These are phyloP conservation scores for Diaporthe sp. DNA, from an alignment of 2,329 filamentous ascomycete genomes.

Conservation along the genomic window DNA sequence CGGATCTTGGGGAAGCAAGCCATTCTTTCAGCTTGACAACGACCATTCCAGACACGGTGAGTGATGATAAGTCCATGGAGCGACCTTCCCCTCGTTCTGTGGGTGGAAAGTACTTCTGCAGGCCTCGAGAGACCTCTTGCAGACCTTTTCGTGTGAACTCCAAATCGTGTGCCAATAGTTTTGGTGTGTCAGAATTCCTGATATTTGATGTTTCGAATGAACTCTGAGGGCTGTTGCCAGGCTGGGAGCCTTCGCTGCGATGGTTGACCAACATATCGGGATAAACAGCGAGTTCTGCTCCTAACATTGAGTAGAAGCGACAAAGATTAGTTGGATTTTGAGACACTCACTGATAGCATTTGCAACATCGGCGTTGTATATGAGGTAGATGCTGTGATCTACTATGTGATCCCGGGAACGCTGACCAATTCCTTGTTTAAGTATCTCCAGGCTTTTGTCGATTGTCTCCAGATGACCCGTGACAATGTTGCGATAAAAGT, in stretches of 20 bases:
- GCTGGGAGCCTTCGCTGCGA: neutral
- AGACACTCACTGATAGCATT: neutral
- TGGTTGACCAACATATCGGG: neutral
- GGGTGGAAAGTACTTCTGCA: neutral
- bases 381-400: neutral
- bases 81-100: too few relatives aligned
- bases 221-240: neutral
- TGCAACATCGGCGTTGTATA: neutral
- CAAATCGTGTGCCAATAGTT: neutral
- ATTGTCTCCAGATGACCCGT: neutral
- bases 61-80: too few relatives aligned
- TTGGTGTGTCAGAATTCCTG: neutral
- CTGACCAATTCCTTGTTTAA: neutral
- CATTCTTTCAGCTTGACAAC: neutral
- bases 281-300: neutral
- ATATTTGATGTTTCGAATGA: neutral
- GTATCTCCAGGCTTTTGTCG: neutral
- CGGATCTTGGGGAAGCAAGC: neutral
- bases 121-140: neutral
- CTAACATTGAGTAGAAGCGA: neutral
- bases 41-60: neutral
- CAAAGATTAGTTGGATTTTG: neutral
- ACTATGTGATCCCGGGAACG: neutral
- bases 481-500: neutral
- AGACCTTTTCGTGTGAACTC: neutral